Evolutionary conservation across 2,329 filamentous ascomycete species (phyloP).

Genomic region (Sporothrix protearum): DNA sequence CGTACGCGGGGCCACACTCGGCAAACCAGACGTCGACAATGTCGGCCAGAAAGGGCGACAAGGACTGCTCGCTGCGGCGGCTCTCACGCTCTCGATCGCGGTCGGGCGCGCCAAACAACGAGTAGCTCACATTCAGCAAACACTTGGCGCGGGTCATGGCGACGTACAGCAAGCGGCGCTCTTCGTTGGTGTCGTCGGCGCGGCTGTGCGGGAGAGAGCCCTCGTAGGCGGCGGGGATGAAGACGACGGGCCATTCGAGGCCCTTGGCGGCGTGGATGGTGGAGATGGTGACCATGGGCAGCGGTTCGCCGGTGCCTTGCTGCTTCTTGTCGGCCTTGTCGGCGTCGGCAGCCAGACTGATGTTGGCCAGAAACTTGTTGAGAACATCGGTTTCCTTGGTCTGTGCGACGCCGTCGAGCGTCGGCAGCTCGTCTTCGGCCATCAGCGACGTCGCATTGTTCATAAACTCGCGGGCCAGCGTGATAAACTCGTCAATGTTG

Average conservation of each 20-base stretch:
- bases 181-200: conserved; percentile 81
- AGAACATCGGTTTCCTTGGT: conserved; percentile 61
- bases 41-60: conserved; percentile 70
- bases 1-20: conserved; percentile 66
- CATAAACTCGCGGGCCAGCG: conserved; percentile 70
- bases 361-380: conserved; percentile 81
- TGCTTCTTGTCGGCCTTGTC: conserved; percentile 62
- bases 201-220: conserved; percentile 87
- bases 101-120: conserved; percentile 60
- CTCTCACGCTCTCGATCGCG: neutral
- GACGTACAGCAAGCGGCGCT: conserved; percentile 85
- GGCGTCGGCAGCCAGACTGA: conserved; percentile 77
- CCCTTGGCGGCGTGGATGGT: conserved; percentile 97
- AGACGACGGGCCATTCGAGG: conserved; percentile 93
- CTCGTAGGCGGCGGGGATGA: conserved; percentile 83
- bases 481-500: conserved; percentile 85
- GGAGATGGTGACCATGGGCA: conserved; percentile 75
- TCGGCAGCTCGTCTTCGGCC: conserved; percentile 54
- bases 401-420: conserved; percentile 69
- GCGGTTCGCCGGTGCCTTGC: conserved; percentile 37
- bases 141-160: conserved; percentile 93
- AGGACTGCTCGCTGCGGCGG: conserved; percentile 34
- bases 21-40: conserved; percentile 48
- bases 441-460: conserved; percentile 39
- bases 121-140: conserved; percentile 80